Base-by-base conservation (phyloP, 2,329 filamentous ascomycete species). In the Colletotrichum sp. region DNA sequence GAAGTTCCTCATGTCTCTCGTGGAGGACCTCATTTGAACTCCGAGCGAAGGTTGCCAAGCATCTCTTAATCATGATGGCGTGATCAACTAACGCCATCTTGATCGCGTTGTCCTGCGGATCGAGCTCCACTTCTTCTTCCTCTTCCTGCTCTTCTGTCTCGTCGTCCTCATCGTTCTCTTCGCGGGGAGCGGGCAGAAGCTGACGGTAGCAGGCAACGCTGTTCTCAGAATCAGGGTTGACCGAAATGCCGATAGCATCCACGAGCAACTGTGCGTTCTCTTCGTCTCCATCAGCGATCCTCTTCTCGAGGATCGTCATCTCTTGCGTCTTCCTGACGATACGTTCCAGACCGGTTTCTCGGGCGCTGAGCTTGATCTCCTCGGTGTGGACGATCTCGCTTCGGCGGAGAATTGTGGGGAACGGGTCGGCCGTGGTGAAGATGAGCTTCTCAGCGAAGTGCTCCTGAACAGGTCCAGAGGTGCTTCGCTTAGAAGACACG, bases 241-340 rank as follows among this genome's bases (percentile, higher is more conserved):
- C 93, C 8, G 96, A 94, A 71, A 96, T 90, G 79, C 92, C 91
- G 34, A 98, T 88, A 13, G 94, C 93, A 79, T 97, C 95, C 1
- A 95, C 90, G 39, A 98, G 88, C 61, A 92, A 87, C 56, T 91
- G 90, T 18, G 93, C 90, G 58, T 91, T 91, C 10, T 93, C 91
- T 43, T 95, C 92, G 72, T 96, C 94, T 7, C 94, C 94, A 27
- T 95, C 93, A 1, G 89, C 86, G 10, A 96, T 88, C 66, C 93
- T 92, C 82, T 93, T 95, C 82, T 98, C 95, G 2, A 98, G 87
- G 1, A 90, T 85, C 2, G 91, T 88, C 86, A 98, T 91, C 84
- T 98, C 96, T 74, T 95, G 92, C 1, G 96, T 98, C 87, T 98
- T 98, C 75, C 96, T 92, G 79, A 95, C 93, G 36, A 97, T 96